These are phyloP conservation scores for Metarhizium anisopliae DNA, from an alignment of 2,329 filamentous ascomycete genomes.

Conservation along the genomic window DNA sequence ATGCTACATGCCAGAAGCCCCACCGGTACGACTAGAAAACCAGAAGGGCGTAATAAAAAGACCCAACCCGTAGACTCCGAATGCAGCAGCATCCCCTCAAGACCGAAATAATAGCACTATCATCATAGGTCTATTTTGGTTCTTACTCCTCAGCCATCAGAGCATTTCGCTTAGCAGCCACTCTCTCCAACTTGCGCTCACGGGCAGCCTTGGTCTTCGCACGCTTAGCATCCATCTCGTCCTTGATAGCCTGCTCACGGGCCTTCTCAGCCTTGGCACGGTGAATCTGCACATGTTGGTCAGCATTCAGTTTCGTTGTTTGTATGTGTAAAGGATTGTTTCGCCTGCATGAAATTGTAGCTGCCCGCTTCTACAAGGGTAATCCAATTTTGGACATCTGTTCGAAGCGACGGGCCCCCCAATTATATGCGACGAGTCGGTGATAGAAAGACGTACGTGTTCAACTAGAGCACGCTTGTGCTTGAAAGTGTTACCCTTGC, in stretches of 20 bases:
- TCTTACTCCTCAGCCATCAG: constrained; percentile 62
- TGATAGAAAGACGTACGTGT: constrained; percentile 68
- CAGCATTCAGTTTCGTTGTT: constrained; percentile 4
- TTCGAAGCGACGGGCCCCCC: not conserved
- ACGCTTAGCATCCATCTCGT: constrained; percentile 99
- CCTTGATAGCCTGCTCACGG: constrained; percentile 91
- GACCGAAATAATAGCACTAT: constrained; percentile 28
- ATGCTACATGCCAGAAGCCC: constrained; percentile 49
- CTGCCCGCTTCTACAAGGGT: not conserved
- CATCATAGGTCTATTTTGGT: constrained; percentile 31
- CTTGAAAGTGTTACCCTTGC: constrained; percentile 99
- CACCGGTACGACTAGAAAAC: constrained; percentile 39
- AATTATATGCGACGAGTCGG: not conserved
- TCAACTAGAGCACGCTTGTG: constrained; percentile 99
- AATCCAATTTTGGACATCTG: not conserved
- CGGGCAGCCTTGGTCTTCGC: constrained; percentile 99
- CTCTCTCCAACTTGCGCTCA: constrained; percentile 94
- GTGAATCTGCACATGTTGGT: constrained; percentile 66
- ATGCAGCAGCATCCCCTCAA: constrained; percentile 49
- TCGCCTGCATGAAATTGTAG: not conserved
- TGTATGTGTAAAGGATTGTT: not conserved
- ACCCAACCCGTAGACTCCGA: constrained; percentile 52
- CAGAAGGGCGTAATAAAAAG: constrained; percentile 37
- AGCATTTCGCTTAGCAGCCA: constrained; percentile 81
- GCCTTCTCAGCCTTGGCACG: constrained; percentile 99